A percentile compares a stretch with the other conserved stretches of the same genome.
These are phyloP conservation scores for Oryza glaberrima DNA, from an alignment of 176 grass and related monocot species.

Conservation along the genomic window DNA sequence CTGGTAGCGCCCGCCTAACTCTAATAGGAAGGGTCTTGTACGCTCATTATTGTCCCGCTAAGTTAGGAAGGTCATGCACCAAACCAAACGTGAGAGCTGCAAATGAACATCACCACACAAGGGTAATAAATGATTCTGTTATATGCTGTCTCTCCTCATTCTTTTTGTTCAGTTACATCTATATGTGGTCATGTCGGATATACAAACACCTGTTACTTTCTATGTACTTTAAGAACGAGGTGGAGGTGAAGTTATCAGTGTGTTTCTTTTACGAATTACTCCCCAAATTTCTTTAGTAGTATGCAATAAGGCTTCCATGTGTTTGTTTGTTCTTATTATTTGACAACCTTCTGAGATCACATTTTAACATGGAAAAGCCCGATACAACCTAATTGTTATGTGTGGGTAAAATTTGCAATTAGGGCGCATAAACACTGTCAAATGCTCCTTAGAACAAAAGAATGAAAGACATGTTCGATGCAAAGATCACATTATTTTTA, in stretches of 20 bases:
- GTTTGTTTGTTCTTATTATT: background rate
- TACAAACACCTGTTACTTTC: background rate
- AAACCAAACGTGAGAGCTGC: slow-evolving; percentile 16
- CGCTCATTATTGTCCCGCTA: background rate
- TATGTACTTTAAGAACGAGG: background rate
- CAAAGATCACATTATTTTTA: background rate
- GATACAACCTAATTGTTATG: background rate
- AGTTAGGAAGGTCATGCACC: slow-evolving; percentile 15
- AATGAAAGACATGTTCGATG: background rate
- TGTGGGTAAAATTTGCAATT: background rate
- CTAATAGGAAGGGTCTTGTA: background rate
- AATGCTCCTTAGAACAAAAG: background rate
- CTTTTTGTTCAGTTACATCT: background rate
- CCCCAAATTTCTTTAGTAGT: background rate
- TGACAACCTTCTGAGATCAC: background rate
- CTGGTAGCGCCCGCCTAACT: background rate
- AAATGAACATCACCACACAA: slow-evolving; percentile 21
- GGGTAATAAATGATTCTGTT: slow-evolving; percentile 22
- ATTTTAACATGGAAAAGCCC: background rate
- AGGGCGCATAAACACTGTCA: background rate
- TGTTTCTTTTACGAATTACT: background rate
- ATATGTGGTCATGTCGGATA: background rate
- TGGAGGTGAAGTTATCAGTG: background rate
- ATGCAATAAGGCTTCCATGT: background rate
- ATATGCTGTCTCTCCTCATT: slow-evolving; percentile 9